Percentiles rank a stretch among this genome's conserved stretches.
phyloP scores from a whole-genome alignment of 176 grass and related monocot genomes.

The Carex parvula region DNA sequence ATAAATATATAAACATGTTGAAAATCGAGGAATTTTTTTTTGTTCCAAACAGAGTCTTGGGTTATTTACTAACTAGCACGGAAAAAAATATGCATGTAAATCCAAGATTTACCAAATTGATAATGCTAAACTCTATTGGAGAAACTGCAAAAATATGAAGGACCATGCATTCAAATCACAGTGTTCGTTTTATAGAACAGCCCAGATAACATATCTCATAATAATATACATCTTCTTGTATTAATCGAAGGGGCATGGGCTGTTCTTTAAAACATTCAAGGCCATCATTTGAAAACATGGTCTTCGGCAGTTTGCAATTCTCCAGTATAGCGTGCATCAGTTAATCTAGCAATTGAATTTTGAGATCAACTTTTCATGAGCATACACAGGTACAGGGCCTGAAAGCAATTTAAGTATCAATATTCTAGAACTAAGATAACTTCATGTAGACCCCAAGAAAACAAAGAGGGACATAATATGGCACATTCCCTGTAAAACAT shows the following conservation, averaged over 20 bases:
- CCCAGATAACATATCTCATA: neutral
- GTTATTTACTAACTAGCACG: neutral
- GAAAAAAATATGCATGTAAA: neutral
- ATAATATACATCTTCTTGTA: neutral
- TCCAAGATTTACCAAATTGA: neutral
- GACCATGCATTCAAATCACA: neutral
- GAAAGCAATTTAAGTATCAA: neutral
- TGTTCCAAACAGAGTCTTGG: neutral
- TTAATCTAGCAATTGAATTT: slow-evolving; percentile 1
- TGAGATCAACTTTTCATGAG: neutral
- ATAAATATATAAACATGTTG: neutral
- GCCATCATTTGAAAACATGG: neutral
- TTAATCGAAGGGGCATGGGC: neutral
- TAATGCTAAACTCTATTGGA: neutral
- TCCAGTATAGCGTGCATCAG: neutral
- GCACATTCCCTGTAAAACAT: neutral
- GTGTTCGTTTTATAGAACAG: neutral
- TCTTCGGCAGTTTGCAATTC: neutral
- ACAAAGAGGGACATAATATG: neutral
- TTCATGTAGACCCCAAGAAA: neutral
- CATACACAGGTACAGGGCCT: too few relatives aligned
- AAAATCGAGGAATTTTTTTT: neutral
- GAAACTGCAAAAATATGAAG: neutral
- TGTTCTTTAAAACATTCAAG: neutral
- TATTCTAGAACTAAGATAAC: neutral